These are phyloP conservation scores for Candolleomyces efflorescens DNA, from an alignment of 768 basidiomycete species.

Conservation along the genomic window DNA sequence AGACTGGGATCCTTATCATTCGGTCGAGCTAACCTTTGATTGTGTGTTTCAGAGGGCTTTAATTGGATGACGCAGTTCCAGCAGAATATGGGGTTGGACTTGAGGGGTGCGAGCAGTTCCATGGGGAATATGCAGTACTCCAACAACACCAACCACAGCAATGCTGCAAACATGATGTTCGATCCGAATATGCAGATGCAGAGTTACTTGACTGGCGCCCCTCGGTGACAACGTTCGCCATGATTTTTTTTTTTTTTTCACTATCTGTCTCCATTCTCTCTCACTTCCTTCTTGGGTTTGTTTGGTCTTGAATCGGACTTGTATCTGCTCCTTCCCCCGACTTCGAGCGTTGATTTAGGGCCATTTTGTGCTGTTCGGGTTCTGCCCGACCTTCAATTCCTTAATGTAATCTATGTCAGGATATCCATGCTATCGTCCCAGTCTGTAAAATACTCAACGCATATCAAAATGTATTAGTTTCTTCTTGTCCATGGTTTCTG, in stretches of 20 bases:
- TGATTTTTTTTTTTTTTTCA: not conserved
- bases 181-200: not conserved
- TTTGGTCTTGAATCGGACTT: not conserved
- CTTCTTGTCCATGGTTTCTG: too few relatives aligned
- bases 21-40: not conserved
- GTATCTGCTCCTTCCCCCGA: not conserved
- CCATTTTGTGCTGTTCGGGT: too few relatives aligned
- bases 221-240: not conserved
- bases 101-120: conserved; percentile 11
- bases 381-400: too few relatives aligned
- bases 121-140: not conserved
- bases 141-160: not conserved
- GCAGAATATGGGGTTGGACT: conserved; percentile 33
- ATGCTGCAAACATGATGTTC: not conserved
- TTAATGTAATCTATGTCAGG: too few relatives aligned
- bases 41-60: conserved; percentile 22
- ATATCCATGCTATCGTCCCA: too few relatives aligned
- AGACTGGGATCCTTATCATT: too few relatives aligned
- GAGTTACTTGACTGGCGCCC: not conserved
- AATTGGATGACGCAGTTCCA: conserved; percentile 39
- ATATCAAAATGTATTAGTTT: too few relatives aligned
- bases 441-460: too few relatives aligned
- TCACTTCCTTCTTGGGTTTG: not conserved
- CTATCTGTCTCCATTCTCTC: not conserved
- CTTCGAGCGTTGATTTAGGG: not conserved